Evolutionary conservation across 371 early-diverging fungal species (phyloP).

Genomic region (Rhizopus delemar): DNA sequence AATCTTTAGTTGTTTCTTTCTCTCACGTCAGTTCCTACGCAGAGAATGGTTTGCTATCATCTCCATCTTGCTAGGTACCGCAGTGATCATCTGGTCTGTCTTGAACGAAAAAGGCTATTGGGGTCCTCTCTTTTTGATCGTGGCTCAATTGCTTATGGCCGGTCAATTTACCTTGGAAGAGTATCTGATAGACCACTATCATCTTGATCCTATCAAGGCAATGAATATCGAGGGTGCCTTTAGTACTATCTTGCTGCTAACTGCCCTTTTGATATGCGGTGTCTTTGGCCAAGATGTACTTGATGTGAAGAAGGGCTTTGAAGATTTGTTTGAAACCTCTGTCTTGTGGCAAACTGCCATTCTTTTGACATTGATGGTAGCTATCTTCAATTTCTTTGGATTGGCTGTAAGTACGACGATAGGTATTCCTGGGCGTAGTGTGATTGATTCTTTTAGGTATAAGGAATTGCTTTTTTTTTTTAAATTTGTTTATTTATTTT

Average conservation of each 20-base stretch:
- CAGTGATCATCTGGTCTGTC: conserved; percentile 18
- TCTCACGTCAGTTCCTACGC: conserved; percentile 40
- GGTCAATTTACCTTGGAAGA: conserved; percentile 50
- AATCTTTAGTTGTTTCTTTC: conserved; percentile 40
- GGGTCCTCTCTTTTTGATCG: conserved; percentile 36
- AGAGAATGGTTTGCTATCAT: conserved; percentile 40
- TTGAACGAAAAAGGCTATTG: conserved; percentile 18
- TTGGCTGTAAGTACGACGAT: conserved; percentile 42
- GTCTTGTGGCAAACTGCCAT: conserved; percentile 44
- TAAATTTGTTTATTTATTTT: neutral
- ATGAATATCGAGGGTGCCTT: conserved; percentile 51
- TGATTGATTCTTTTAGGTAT: conserved; percentile 48
- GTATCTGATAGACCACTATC: conserved; percentile 46
- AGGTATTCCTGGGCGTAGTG: conserved; percentile 46
- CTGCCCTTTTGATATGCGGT: conserved; percentile 24
- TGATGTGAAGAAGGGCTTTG: conserved; percentile 32
- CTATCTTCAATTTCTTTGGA: conserved; percentile 50
- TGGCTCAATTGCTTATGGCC: conserved; percentile 45
- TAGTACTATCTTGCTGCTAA: conserved; percentile 30
- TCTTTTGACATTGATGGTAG: conserved; percentile 42
- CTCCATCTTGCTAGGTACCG: conserved; percentile 35
- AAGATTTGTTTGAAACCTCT: conserved; percentile 24
- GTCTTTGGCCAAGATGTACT: conserved; percentile 24
- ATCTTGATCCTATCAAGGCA: conserved; percentile 44
- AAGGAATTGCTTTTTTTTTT: neutral